These are phyloP conservation scores for Cutaneotrichosporon cutaneum DNA, from an alignment of 1,284 basidiomycete species.

Conservation along the genomic window DNA sequence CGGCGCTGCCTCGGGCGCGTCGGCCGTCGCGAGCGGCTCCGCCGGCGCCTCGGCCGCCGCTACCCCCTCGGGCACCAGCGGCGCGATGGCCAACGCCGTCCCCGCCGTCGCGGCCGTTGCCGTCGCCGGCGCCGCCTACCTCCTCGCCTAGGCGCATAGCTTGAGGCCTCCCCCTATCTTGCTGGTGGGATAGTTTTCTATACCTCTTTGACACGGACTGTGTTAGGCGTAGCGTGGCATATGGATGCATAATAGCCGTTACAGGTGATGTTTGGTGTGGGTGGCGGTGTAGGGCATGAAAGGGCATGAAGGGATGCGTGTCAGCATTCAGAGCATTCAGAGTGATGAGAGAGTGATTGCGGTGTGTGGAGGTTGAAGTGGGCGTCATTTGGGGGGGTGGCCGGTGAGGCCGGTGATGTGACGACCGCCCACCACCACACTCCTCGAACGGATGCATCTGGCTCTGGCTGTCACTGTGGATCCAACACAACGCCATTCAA, in stretches of 20 bases:
- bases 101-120: conserved; percentile 13
- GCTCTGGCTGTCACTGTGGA: too few species aligned
- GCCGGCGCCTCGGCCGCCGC: conserved; percentile 2
- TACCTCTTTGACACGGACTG: conserved; percentile 1
- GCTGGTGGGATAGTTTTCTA: neutral
- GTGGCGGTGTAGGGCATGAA: too few species aligned
- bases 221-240: neutral
- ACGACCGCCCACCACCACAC: too few species aligned
- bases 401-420: too few species aligned
- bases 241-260: conserved; percentile 11
- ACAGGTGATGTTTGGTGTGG: neutral
- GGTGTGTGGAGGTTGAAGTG: too few species aligned
- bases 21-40: too few species aligned
- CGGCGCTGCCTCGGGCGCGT: neutral
- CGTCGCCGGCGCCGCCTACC: conserved; percentile 18
- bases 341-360: too few species aligned
- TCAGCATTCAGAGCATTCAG: too few species aligned
- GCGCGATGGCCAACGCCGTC: conserved; percentile 1
- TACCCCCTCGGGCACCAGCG: neutral
- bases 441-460: too few species aligned
- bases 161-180: neutral
- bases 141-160: conserved; percentile 16
- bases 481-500: too few species aligned
- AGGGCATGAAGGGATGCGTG: too few species aligned
- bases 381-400: too few species aligned